Conservation (phyloP, 345 rosid genomes). For the Ceriops zippeliana region DNA sequence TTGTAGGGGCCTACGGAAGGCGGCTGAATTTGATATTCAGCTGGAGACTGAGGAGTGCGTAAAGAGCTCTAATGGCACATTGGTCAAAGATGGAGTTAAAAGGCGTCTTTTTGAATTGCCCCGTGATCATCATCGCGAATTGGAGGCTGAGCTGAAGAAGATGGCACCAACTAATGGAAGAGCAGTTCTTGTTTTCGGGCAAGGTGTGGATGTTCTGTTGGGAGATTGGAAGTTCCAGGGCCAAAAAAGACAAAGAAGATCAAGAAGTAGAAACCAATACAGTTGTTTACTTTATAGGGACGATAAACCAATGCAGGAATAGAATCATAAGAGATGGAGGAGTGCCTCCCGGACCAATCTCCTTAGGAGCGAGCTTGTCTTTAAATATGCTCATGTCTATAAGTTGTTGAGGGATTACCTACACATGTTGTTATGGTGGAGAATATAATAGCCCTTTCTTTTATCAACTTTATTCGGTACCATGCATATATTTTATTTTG, state of each 20-base stretch:
- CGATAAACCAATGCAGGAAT: slow-evolving; percentile 37
- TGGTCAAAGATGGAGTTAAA: slow-evolving; percentile 41
- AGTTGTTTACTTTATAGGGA: slow-evolving; percentile 18
- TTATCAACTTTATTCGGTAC: slow-evolving; percentile 20
- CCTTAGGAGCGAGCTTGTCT: slow-evolving; percentile 31
- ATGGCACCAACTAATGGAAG: slow-evolving; percentile 77
- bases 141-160: slow-evolving; percentile 74
- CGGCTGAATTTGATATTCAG: slow-evolving; percentile 83
- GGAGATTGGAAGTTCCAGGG: slow-evolving; percentile 87
- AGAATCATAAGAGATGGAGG: slow-evolving; percentile 39
- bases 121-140: slow-evolving; percentile 61
- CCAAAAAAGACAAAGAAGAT: slow-evolving; percentile 70
- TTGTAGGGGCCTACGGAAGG: slow-evolving; percentile 81
- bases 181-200: slow-evolving; percentile 63
- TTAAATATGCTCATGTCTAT: slow-evolving; percentile 45
- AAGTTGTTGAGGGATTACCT: slow-evolving; percentile 39
- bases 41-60: slow-evolving; percentile 86
- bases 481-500: slow-evolving; percentile 17
- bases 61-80: slow-evolving; percentile 42
- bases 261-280: slow-evolving; percentile 53
- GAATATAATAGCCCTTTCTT: slow-evolving; percentile 40
- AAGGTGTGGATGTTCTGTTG: slow-evolving; percentile 58
- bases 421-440: slow-evolving; percentile 44
- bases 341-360: slow-evolving; percentile 36
- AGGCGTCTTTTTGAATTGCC: slow-evolving; percentile 67